These are phyloP conservation scores for Raphanus sativus DNA, from an alignment of 345 rosid species.

Conservation along the genomic window DNA sequence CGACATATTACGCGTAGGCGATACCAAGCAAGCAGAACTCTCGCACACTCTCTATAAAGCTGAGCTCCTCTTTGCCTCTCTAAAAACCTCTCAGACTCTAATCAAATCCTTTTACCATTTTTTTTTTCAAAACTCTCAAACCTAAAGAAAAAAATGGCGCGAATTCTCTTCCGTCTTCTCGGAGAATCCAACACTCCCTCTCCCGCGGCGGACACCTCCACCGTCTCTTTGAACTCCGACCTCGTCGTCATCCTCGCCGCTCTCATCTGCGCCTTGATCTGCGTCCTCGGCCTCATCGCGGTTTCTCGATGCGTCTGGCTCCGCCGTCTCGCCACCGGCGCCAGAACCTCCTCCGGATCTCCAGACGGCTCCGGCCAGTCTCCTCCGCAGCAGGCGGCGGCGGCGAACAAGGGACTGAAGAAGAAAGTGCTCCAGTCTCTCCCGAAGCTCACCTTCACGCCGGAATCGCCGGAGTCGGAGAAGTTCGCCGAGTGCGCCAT, in stretches of 20 bases:
- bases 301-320: slow-evolving; percentile 94
- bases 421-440: slow-evolving; percentile 82
- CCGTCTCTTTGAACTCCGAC: slow-evolving; percentile 62
- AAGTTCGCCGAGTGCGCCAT: slow-evolving; percentile 76
- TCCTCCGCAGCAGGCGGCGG: slow-evolving; percentile 35
- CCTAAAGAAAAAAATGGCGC: background rate
- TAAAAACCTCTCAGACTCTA: slow-evolving; percentile 19
- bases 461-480: slow-evolving; percentile 45
- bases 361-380: slow-evolving; percentile 15
- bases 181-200: slow-evolving; percentile 24
- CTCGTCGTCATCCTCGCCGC: slow-evolving; percentile 91
- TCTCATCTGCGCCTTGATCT: slow-evolving; percentile 84
- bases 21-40: background rate
- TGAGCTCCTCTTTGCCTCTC: slow-evolving; percentile 12
- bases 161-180: slow-evolving; percentile 37
- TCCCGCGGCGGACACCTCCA: slow-evolving; percentile 29
- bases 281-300: slow-evolving; percentile 80
- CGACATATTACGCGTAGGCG: background rate
- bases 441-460: slow-evolving; percentile 59
- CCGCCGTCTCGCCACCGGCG: slow-evolving; percentile 60
- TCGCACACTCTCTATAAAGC: slow-evolving; percentile 27
- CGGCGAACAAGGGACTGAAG: slow-evolving; percentile 77
- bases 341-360: slow-evolving; percentile 27
- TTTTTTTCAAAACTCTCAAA: background rate
- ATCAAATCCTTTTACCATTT: background rate